These are phyloP conservation scores for Podochytrium sp. DNA, from an alignment of 192 early-diverging fungal species.

Conservation along the genomic window DNA sequence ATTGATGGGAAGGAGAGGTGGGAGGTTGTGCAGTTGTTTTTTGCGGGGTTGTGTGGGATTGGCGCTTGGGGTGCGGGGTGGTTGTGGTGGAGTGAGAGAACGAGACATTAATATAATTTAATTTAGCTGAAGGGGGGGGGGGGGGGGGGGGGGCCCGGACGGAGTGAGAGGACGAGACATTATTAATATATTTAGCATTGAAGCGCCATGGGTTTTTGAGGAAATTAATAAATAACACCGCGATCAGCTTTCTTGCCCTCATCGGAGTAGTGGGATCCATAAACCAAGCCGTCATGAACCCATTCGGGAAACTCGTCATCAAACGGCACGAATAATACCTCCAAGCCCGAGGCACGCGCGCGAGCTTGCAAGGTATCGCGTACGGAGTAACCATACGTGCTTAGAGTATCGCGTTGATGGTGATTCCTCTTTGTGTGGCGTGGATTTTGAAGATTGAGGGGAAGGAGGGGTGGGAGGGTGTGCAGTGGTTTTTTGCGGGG, in stretches of 20 bases:
- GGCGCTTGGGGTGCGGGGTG: not conserved
- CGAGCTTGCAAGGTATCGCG: conserved; percentile 35
- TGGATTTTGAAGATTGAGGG: conserved; percentile 40
- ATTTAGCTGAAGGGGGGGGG: conserved; percentile 31
- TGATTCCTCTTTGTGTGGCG: conserved; percentile 53
- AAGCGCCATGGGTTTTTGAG: too few relatives aligned
- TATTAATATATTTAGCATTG: too few relatives aligned
- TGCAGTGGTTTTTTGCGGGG: conserved; percentile 52
- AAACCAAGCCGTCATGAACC: conserved; percentile 33
- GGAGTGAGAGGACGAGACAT: too few relatives aligned
- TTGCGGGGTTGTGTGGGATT: not conserved
- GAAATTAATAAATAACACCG: too few relatives aligned
- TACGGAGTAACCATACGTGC: conserved; percentile 48
- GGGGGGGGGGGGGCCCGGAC: conserved; percentile 1
- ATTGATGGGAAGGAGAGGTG: conserved; percentile 1
- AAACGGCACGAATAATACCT: not conserved
- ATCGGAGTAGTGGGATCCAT: conserved; percentile 62
- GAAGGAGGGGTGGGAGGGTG: conserved; percentile 28
- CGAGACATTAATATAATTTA: too few relatives aligned
- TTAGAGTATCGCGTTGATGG: conserved; percentile 47
- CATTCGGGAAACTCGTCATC: conserved; percentile 3
- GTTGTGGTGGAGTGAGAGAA: not conserved
- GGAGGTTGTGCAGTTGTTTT: not conserved
- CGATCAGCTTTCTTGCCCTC: conserved; percentile 53
- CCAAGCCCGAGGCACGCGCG: not conserved